Conservation (phyloP, 2,329 filamentous ascomycete species). For the Arthrobotrys sinensis region DNA sequence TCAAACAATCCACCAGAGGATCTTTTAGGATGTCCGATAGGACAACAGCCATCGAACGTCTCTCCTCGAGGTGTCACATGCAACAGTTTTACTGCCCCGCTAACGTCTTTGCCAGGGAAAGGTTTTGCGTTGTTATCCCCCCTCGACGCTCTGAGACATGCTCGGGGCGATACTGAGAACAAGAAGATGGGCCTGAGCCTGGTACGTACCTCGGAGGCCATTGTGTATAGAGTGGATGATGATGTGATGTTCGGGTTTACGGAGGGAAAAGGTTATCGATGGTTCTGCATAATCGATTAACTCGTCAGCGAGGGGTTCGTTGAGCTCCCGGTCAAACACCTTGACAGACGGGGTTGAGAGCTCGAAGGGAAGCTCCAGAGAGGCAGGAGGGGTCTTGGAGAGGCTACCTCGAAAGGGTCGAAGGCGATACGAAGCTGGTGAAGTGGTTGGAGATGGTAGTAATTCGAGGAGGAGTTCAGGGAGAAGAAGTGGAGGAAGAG, state of each 20-base stretch:
- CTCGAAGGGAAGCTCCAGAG: slow-evolving; percentile 33
- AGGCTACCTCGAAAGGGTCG: slow-evolving; percentile 35
- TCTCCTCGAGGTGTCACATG: slow-evolving; percentile 55
- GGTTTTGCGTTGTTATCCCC: slow-evolving; percentile 49
- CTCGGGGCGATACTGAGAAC: neutral
- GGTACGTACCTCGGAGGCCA: slow-evolving; percentile 55
- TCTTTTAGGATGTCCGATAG: slow-evolving; percentile 1
- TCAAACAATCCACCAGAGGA: slow-evolving; percentile 17
- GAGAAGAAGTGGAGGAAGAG: slow-evolving; percentile 19
- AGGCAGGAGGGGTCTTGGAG: slow-evolving; percentile 24
- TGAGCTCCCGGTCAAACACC: slow-evolving; percentile 57
- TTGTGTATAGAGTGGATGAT: slow-evolving; percentile 49
- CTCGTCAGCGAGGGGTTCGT: slow-evolving; percentile 60
- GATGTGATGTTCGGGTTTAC: slow-evolving; percentile 29
- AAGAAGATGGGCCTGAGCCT: slow-evolving; percentile 3
- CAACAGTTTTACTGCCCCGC: slow-evolving; percentile 52
- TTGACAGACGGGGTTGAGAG: slow-evolving; percentile 20
- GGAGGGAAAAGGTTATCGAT: slow-evolving; percentile 50
- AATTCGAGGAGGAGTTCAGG: slow-evolving; percentile 2
- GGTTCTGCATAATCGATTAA: slow-evolving; percentile 61
- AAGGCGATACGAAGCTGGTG: slow-evolving; percentile 23
- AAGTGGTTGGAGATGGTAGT: slow-evolving; percentile 24
- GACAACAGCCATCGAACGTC: slow-evolving; percentile 8
- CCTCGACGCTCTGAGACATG: slow-evolving; percentile 23
- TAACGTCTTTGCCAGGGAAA: slow-evolving; percentile 11